phyloP scores from a whole-genome alignment of 257 asterid genomes.

The Nicotiana obtusifolia region DNA sequence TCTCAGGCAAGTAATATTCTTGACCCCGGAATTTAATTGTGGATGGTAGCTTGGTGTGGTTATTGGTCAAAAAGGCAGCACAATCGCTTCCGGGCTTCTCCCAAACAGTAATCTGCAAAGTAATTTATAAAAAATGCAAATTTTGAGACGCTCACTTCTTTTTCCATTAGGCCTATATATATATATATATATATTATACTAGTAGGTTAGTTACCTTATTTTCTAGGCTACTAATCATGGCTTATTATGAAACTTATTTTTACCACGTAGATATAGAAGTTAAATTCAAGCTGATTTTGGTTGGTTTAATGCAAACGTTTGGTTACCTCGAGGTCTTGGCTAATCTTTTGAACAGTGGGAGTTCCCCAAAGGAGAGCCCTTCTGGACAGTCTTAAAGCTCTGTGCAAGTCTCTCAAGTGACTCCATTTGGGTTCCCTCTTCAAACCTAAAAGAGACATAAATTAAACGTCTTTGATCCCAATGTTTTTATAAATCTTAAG shows the following conservation, averaged over 20 bases:
- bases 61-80: constrained; percentile 80
- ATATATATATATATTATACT: no score
- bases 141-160: no score
- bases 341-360: constrained; percentile 32
- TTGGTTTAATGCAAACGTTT: not conserved
- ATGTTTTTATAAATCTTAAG: not conserved
- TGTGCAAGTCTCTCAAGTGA: constrained; percentile 73
- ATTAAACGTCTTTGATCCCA: not conserved
- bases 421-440: constrained; percentile 83
- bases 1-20: constrained; percentile 48
- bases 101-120: constrained; percentile 42
- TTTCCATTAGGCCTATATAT: no score
- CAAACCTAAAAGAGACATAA: constrained; percentile 38
- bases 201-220: no score
- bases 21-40: constrained; percentile 54
- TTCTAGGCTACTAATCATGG: no score
- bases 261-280: no score
- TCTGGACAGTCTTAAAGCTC: constrained; percentile 65
- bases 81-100: constrained; percentile 48
- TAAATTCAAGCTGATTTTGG: not conserved
- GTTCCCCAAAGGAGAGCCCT: constrained; percentile 77
- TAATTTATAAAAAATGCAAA: not conserved
- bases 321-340: constrained; percentile 48
- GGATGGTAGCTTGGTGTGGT: constrained; percentile 25
- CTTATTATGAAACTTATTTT: no score